Evolutionary conservation across 805 yeast genomes (phyloP).

Genomic region (Starmera amethionina): DNA sequence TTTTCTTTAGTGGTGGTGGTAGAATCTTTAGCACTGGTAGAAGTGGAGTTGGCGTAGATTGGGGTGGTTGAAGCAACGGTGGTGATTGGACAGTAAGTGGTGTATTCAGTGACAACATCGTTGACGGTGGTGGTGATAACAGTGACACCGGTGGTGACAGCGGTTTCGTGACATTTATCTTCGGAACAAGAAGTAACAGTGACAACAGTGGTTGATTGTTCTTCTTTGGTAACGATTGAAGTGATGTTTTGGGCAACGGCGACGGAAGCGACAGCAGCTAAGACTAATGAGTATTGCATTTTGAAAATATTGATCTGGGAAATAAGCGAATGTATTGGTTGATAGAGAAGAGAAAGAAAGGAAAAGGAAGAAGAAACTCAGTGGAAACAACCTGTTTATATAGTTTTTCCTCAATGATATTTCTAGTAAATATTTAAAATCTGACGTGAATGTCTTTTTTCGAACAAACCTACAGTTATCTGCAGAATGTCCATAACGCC

Average conservation of each 20-base stretch:
- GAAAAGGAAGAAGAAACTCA: slow-evolving; percentile 1
- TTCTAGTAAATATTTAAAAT: no score
- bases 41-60: slow-evolving; percentile 6
- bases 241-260: slow-evolving; percentile 18
- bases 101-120: slow-evolving; percentile 15
- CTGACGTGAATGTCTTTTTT: no score
- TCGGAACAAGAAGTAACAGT: slow-evolving; percentile 22
- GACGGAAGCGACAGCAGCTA: slow-evolving; percentile 19
- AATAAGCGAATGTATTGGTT: slow-evolving; percentile 19
- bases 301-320: slow-evolving; percentile 4
- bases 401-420: no score
- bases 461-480: no score
- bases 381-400: neutral
- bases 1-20: slow-evolving; percentile 6
- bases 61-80: slow-evolving; percentile 7
- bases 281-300: slow-evolving; percentile 26
- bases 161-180: slow-evolving; percentile 12
- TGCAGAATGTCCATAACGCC: no score
- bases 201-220: slow-evolving; percentile 19
- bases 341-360: slow-evolving; percentile 19
- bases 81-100: slow-evolving; percentile 16
- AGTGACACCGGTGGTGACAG: slow-evolving; percentile 19
- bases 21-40: slow-evolving; percentile 8
- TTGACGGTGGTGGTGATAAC: slow-evolving; percentile 15
- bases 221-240: slow-evolving; percentile 14